Evolutionary conservation across 164 flowering plant species (phyloP).

Genomic region (Kingdonia uniflora): DNA sequence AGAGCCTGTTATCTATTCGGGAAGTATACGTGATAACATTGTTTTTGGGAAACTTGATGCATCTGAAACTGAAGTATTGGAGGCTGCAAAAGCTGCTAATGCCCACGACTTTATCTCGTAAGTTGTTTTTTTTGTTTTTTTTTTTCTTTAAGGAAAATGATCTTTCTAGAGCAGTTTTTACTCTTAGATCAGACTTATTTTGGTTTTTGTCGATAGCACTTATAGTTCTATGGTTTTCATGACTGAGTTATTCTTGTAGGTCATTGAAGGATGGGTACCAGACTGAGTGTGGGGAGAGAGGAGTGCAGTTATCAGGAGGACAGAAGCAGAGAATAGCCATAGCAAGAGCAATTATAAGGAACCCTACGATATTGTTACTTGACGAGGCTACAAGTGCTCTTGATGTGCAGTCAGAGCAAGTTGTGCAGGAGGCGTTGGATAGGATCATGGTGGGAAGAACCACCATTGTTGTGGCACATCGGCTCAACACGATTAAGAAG

Average conservation of each 20-base stretch:
- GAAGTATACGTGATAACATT: slow-evolving; percentile 74
- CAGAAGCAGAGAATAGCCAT: slow-evolving; percentile 88
- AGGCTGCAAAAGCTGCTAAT: slow-evolving; percentile 84
- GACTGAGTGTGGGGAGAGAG: slow-evolving; percentile 87
- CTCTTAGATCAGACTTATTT: too few relatives aligned
- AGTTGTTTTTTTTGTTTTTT: slow-evolving; percentile 16
- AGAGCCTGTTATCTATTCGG: slow-evolving; percentile 75
- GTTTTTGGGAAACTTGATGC: slow-evolving; percentile 69
- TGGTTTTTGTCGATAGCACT: too few relatives aligned
- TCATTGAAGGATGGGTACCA: slow-evolving; percentile 72
- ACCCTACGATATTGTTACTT: slow-evolving; percentile 56
- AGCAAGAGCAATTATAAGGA: slow-evolving; percentile 75
- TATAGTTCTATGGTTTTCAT: too few relatives aligned
- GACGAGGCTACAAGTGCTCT: slow-evolving; percentile 96
- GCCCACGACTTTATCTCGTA: slow-evolving; percentile 94
- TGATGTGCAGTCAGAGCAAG: slow-evolving; percentile 79
- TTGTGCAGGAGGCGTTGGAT: slow-evolving; percentile 79
- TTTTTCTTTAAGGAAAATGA: neutral
- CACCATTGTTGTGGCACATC: slow-evolving; percentile 75
- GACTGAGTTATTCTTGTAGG: slow-evolving; percentile 16
- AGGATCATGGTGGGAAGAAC: slow-evolving; percentile 72
- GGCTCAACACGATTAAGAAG: slow-evolving; percentile 75
- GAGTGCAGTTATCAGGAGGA: slow-evolving; percentile 86
- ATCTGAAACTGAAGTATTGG: slow-evolving; percentile 63
- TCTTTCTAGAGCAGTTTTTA: too few relatives aligned